Evolutionary conservation across 371 early-diverging fungal genomes (phyloP), one percentile per base, ranked within the genome.

Genomic region (Basidiobolus heterosporus): DNA sequence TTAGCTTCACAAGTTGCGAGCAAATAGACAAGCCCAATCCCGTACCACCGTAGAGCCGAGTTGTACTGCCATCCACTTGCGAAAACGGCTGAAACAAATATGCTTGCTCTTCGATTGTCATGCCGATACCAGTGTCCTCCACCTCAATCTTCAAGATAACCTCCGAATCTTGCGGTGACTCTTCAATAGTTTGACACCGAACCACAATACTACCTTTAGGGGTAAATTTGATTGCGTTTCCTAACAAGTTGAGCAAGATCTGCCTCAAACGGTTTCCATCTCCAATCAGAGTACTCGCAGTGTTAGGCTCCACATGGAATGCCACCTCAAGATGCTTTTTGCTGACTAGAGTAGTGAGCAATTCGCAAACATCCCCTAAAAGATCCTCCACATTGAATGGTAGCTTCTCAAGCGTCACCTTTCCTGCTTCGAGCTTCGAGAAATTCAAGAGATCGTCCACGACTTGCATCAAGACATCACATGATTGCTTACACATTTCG

Each of bases 221-320:
- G 1, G 79, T 78, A 24, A 78, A 78, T 53, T 78, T 78, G 55
- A 78, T 70, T 1, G 79, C 76, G 41, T 78, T 78, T 22, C 77
- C 74, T 41, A 74, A 55, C 52, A 73, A 20, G 39, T 73, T 73
- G 18, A 68, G 41, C 18, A 73, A 41, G 23, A 73, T 62, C 47
- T 73, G 70, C 7, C 66, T 64, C 36, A 72, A 51, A 17, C 73
- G 60, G 1, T 63, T 62, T 11, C 62, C 52, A 47, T 72, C 73
- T 1, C 70, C 73, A 50, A 61, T 59, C 7, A 69, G 56, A 18
- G 56, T 51, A 2, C 46, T 45, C 9, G 59, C 59, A 14, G 53
- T 46, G 41, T 58, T 47, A 9, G 30, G 30, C 5, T 30, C 30
- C 9, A 69, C 59, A 19, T 55, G 49, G 3, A 49, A 41, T 7